A percentile compares a stretch with the other conserved stretches of the same genome.
Evolutionary conservation across 306 rosid species (phyloP).

Genomic region (Dryas octopetala): DNA sequence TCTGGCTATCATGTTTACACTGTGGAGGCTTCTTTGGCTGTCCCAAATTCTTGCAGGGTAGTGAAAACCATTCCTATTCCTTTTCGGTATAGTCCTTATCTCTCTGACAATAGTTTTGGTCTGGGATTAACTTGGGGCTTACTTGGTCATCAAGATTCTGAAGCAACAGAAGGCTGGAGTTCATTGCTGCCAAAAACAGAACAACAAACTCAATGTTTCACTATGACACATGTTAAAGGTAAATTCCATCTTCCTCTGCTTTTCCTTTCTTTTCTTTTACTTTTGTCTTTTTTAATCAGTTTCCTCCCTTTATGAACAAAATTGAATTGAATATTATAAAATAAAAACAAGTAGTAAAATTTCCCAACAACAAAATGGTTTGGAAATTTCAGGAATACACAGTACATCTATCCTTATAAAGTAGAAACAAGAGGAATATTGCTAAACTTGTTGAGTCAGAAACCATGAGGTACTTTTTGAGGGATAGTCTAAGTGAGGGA

Average conservation of each 20-base stretch:
- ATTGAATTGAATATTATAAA: background rate
- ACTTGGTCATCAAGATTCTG: constrained; percentile 33
- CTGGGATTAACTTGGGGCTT: constrained; percentile 62
- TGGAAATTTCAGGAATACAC: too few species aligned
- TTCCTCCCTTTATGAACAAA: background rate
- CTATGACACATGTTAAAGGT: constrained; percentile 38
- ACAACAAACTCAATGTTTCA: constrained; percentile 22
- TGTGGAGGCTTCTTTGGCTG: constrained; percentile 43
- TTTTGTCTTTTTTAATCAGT: background rate
- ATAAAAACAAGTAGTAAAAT: too few species aligned
- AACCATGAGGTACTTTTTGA: background rate
- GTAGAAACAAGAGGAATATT: background rate
- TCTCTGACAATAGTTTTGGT: constrained; percentile 67
- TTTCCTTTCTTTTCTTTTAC: background rate
- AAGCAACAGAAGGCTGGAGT: constrained; percentile 1
- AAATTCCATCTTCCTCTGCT: constrained; percentile 6
- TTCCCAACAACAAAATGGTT: too few species aligned
- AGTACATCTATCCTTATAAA: background rate
- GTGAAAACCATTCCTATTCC: constrained; percentile 70
- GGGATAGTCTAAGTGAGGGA: background rate
- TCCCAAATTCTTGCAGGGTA: constrained; percentile 49
- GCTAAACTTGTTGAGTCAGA: background rate
- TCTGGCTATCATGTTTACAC: constrained; percentile 52
- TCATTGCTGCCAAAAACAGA: background rate
- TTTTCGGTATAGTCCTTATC: constrained; percentile 62